Evolutionary conservation across 306 rosid genomes (phyloP).

Genomic region (Hylodesmum podocarpum): DNA sequence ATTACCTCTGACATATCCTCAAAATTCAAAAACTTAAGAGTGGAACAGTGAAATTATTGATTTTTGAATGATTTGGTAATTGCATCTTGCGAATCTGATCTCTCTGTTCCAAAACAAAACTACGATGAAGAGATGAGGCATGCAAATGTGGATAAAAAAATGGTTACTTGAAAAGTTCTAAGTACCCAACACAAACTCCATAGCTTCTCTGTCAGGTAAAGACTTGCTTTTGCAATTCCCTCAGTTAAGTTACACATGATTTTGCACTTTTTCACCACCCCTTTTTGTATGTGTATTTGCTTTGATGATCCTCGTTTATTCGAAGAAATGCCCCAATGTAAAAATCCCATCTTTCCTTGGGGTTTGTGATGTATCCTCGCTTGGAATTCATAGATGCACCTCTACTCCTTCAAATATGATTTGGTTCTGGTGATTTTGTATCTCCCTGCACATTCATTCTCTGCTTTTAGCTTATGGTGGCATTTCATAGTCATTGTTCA

Average conservation of each 20-base stretch:
- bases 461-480: neutral
- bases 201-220: constrained; percentile 20
- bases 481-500: neutral
- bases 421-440: neutral
- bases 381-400: neutral
- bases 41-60: neutral
- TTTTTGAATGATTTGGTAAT: constrained; percentile 21
- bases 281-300: neutral
- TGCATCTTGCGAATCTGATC: constrained; percentile 22
- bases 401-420: neutral
- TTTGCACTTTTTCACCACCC: neutral
- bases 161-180: neutral
- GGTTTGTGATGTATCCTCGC: neutral
- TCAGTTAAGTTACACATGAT: neutral
- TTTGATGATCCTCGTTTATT: constrained; percentile 4
- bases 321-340: constrained; percentile 26
- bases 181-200: neutral
- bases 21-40: neutral
- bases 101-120: neutral
- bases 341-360: neutral
- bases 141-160: neutral
- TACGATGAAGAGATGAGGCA: neutral
- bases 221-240: neutral
- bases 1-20: neutral
- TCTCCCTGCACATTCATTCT: constrained; percentile 11